Evolutionary conservation across 2,329 filamentous ascomycete genomes (phyloP), one percentile per base, ranked within the genome.

Genomic region (Myrmaecium sp.): DNA sequence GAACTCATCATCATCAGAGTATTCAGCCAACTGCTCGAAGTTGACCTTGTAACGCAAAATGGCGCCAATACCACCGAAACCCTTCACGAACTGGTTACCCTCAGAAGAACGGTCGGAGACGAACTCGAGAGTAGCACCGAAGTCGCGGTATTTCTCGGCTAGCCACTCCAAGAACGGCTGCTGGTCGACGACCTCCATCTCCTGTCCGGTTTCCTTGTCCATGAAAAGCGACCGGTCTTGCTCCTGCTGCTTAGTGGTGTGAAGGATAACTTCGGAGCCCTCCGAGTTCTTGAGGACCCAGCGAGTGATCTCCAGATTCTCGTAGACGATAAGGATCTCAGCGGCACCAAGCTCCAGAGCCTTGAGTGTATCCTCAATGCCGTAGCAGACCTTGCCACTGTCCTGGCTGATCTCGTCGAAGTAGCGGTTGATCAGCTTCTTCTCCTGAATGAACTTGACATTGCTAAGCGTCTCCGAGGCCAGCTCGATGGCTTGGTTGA

Each of bases 371-470:
- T 98, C 91, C 2, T 95, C 89, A 35, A 98, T 76, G 65, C 89
- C 83, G 54, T 98, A 98, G 65, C 89, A 98, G 41, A 98, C 74
- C 50, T 83, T 89, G 41, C 89, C 89, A 27, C 78, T 93, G 50
- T 98, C 89, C 57, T 93, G 83, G 53, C 82, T 93, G 47, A 98
- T 95, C 58, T 98, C 86, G 53, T 98, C 84, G 46, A 98, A 98
- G 66, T 98, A 98, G 52, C 80, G 83, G 53, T 86, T 86, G 48
- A 98, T 98, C 36, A 98, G 73, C 64, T 94, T 98, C 77, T 98
- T 98, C 69, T 98, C 89, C 59, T 98, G 89, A 53, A 98, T 94
- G 55, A 98, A 98, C 62, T 98, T 98, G 69, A 98, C 89, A 51
- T 95, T 98, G 57, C 84, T 80, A 25, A 98, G 69, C 5, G 89